Percentiles rank a stretch among this genome's conserved stretches.
phyloP scores from a whole-genome alignment of 1,284 basidiomycete genomes.

The Microbotryum lychnidis-dioicae region DNA sequence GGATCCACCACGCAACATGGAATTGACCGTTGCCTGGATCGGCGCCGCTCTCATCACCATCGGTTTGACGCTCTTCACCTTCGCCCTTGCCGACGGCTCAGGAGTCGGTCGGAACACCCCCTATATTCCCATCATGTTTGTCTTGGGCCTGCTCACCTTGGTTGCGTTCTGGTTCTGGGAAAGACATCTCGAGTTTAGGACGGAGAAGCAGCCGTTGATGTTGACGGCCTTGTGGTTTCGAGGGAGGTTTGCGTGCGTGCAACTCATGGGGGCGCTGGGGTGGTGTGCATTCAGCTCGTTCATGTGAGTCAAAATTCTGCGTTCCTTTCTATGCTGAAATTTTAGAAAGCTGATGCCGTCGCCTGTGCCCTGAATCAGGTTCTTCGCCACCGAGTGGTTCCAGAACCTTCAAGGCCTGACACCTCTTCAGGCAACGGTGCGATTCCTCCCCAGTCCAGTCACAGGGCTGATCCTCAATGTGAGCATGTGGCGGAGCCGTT shows the following conservation, averaged over 20 bases:
- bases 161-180: slow-evolving; percentile 62
- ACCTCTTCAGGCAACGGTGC: too few relatives aligned
- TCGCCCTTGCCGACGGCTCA: slow-evolving; percentile 60
- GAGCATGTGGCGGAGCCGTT: too few relatives aligned
- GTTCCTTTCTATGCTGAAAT: too few relatives aligned
- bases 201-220: slow-evolving; percentile 57
- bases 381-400: background rate
- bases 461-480: too few relatives aligned
- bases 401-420: slow-evolving; percentile 31
- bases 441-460: too few relatives aligned
- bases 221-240: slow-evolving; percentile 58
- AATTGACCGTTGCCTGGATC: slow-evolving; percentile 55
- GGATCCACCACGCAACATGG: slow-evolving; percentile 40
- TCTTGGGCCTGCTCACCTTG: slow-evolving; percentile 55
- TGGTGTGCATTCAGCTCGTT: slow-evolving; percentile 54
- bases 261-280: slow-evolving; percentile 58
- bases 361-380: background rate
- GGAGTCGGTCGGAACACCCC: slow-evolving; percentile 23
- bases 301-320: slow-evolving; percentile 9
- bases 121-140: slow-evolving; percentile 50
- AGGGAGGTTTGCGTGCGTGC: slow-evolving; percentile 58
- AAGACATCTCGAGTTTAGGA: slow-evolving; percentile 46
- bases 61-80: slow-evolving; percentile 68
- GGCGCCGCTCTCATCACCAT: slow-evolving; percentile 65
- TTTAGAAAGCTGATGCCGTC: too few relatives aligned